Conservation (phyloP, 2,329 filamentous ascomycete genomes). For the Calonectria hawksworthii region DNA sequence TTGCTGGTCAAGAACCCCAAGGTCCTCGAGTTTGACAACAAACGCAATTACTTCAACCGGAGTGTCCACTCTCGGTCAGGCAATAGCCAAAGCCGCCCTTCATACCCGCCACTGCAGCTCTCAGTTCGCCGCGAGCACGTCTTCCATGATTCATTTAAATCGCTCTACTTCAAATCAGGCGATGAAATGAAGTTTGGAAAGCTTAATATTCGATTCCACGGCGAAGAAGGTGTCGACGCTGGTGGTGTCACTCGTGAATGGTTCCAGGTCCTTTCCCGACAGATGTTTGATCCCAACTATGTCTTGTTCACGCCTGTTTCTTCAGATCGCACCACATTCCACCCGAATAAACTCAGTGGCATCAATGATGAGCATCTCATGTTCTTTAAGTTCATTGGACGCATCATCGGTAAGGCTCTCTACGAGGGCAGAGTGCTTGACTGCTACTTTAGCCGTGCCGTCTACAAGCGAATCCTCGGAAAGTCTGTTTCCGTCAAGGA, state of each 20-base stretch:
- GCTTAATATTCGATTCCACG: constrained; percentile 96
- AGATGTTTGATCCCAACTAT: constrained; percentile 99
- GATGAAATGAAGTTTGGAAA: constrained; percentile 99
- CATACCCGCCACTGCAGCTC: constrained; percentile 82
- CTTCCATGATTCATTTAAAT: constrained; percentile 98
- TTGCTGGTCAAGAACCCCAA: constrained; percentile 98
- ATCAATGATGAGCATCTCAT: constrained; percentile 96
- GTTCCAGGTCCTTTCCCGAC: constrained; percentile 97
- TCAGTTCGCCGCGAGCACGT: constrained; percentile 94
- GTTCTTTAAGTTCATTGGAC: constrained; percentile 99
- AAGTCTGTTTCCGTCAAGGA: constrained; percentile 98
- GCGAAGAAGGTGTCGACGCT: constrained; percentile 97
- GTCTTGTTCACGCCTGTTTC: constrained; percentile 97
- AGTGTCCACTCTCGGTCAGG: constrained; percentile 83
- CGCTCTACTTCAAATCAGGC: constrained; percentile 95
- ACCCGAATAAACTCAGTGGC: constrained; percentile 93
- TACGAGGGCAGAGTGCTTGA: constrained; percentile 97
- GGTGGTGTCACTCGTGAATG: constrained; percentile 98
- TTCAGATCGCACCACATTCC: constrained; percentile 97
- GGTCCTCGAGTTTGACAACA: constrained; percentile 99
- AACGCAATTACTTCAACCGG: constrained; percentile 98
- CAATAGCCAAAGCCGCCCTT: constrained; percentile 77
- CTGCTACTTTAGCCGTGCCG: constrained; percentile 98
- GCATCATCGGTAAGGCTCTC: constrained; percentile 97
- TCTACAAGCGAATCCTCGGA: constrained; percentile 97